Percentiles rank a stretch among this genome's conserved stretches.
These are phyloP conservation scores for Epicoccum nigrum DNA, from an alignment of 2,329 filamentous ascomycete species.

Conservation along the genomic window DNA sequence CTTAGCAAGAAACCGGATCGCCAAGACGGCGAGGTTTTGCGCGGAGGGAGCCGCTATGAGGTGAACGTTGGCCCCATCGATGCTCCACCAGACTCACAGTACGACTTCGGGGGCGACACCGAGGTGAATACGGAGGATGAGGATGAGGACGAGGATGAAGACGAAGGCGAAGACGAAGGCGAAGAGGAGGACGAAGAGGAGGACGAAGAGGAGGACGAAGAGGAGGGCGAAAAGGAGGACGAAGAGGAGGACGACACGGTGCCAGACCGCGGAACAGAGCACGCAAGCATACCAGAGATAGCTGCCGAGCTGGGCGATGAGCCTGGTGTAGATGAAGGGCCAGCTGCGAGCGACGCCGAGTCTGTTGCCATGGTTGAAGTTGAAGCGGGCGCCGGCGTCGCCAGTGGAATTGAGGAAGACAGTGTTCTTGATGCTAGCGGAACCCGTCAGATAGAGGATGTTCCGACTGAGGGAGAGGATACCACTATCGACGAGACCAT, in stretches of 20 bases:
- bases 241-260: not conserved
- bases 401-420: conserved; percentile 3
- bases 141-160: conserved; percentile 18
- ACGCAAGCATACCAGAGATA: conserved; percentile 1
- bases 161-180: not conserved
- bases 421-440: conserved; percentile 3
- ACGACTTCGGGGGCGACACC: conserved; percentile 43
- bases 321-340: conserved; percentile 11
- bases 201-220: not conserved
- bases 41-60: conserved; percentile 30
- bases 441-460: not conserved
- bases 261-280: not conserved
- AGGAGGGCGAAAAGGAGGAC: conserved; percentile 2
- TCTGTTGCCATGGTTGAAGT: not conserved
- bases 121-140: conserved; percentile 34
- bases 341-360: not conserved
- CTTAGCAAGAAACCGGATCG: not conserved
- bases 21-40: conserved; percentile 11
- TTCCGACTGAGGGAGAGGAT: not conserved
- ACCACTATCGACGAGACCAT: conserved; percentile 9
- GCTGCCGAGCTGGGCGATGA: conserved; percentile 8
- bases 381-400: not conserved
- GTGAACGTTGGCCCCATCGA: conserved; percentile 35
- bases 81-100: conserved; percentile 66
- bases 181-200: conserved; percentile 32